Base-by-base conservation (phyloP, 1,284 basidiomycete species). In the Vanrija sp. region DNA sequence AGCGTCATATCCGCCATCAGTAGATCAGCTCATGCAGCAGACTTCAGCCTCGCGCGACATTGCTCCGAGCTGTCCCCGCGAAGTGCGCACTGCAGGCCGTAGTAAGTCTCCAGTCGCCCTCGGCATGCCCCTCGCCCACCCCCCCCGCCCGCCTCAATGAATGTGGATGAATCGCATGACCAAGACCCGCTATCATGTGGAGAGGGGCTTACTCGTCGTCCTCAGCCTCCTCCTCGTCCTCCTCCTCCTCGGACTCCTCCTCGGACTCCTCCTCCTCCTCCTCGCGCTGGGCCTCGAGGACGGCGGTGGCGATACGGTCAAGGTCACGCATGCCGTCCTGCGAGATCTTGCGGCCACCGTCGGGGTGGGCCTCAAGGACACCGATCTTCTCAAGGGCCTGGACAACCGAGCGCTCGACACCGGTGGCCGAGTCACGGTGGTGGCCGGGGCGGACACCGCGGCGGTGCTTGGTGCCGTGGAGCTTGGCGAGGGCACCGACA, bases 381-480 rank as follows among this genome's bases (percentile, higher is more conserved):
- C 94, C 94, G 71, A 99, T 98, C 82, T 95, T 96, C 84, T 98
- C 95, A 64, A 98, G 83, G 53, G 92, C 86, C 80, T 98, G 95
- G 79, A 95, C 89, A 66, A 97, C 78, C 78, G 86, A 90, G 76
- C 90, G 87, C 78, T 94, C 89, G 49, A 94, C 87, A 60, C 85
- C 87, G 60, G 89, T 84, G 50, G 93, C 93, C 45, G 86, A 85
- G 76, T 89, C 82, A 59, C 84, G 84, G 81, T 98, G 96, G 82
- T 96, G 94, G 65, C 89, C 91, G 66, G 95, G 88, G 68, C 92
- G 86, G 84, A 92, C 88, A 55, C 95, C 93, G 60, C 93, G 87
- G 75, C 93, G 86, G 81, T 95, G 91, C 74, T 91, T 86, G 67
- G 91, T 89, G 78, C 95, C 95, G 81, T 98, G 93, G 53, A 98